Conservation (phyloP, 2,329 filamentous ascomycete genomes). For the Fusarium odoratissimum region DNA sequence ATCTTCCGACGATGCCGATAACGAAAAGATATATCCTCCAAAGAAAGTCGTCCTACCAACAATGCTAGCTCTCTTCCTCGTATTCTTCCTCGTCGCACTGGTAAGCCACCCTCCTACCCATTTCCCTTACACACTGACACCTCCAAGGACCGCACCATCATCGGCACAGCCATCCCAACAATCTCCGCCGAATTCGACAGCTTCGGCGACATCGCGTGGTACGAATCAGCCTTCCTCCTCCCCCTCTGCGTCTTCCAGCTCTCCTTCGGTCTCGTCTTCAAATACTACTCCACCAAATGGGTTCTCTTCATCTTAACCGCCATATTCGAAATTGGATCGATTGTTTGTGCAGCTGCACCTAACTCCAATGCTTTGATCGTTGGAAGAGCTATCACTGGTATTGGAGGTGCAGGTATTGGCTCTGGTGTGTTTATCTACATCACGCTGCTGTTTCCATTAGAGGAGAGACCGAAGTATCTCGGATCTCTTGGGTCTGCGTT, state of each 20-base stretch:
- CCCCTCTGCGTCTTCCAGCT: slow-evolving; percentile 31
- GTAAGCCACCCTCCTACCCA: rapidly evolving
- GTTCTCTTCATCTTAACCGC: slow-evolving; percentile 4
- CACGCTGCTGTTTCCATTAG: slow-evolving; percentile 5
- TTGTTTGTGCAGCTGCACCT: slow-evolving; percentile 15
- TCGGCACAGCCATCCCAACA: slow-evolving; percentile 25
- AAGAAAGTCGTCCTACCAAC: slow-evolving; percentile 22
- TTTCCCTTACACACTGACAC: rapidly evolving
- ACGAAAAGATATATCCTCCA: slow-evolving; percentile 14
- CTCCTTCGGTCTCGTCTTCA: slow-evolving; percentile 23
- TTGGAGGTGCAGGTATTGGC: slow-evolving; percentile 26
- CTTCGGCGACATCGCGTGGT: slow-evolving; percentile 29
- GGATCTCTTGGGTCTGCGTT: not conserved
- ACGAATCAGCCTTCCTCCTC: slow-evolving; percentile 26
- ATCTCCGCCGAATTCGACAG: slow-evolving; percentile 29
- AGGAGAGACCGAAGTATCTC: slow-evolving; percentile 22
- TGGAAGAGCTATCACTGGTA: slow-evolving; percentile 18
- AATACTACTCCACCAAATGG: slow-evolving; percentile 31
- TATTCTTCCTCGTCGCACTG: slow-evolving; percentile 24
- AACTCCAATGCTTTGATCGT: slow-evolving; percentile 21
- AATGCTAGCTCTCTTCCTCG: slow-evolving; percentile 16
- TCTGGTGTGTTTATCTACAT: slow-evolving; percentile 18
- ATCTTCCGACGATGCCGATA: rapidly evolving
- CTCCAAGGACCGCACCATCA: slow-evolving; percentile 17
- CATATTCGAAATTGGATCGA: slow-evolving; percentile 16